These are phyloP conservation scores for Solanum sitiens DNA, from an alignment of 257 asterid genomes.

Conservation along the genomic window DNA sequence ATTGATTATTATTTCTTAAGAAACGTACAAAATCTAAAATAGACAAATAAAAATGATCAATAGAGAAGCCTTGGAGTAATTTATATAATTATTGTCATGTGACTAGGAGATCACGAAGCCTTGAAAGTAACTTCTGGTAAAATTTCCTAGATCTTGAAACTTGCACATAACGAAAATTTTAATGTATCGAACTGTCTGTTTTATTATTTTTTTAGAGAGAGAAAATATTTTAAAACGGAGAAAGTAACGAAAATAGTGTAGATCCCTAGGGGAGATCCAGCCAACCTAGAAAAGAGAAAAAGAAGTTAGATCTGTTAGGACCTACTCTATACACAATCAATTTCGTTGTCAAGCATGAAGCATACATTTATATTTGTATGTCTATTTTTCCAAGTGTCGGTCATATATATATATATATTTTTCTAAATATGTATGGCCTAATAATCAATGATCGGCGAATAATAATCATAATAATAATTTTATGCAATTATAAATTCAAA, in stretches of 20 bases:
- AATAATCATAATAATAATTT: background rate
- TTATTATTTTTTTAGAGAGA: too few relatives aligned
- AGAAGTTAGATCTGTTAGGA: background rate
- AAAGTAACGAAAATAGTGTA: background rate
- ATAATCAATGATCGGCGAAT: background rate
- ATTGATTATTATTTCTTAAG: too few relatives aligned
- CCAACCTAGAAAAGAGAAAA: background rate
- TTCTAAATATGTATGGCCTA: background rate
- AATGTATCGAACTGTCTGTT: accelerated
- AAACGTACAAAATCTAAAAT: accelerated
- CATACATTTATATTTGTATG: background rate
- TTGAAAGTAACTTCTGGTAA: too few relatives aligned
- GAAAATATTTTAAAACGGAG: background rate
- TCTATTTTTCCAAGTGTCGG: background rate
- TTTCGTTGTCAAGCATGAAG: background rate
- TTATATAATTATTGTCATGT: too few relatives aligned
- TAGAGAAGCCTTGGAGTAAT: too few relatives aligned
- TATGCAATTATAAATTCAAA: background rate
- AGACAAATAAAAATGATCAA: too few relatives aligned
- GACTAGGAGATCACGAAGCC: background rate
- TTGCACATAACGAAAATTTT: too few relatives aligned
- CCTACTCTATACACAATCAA: background rate
- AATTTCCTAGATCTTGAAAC: background rate
- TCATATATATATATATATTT: background rate
- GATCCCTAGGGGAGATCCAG: background rate